Evolutionary conservation across 495 filamentous ascomycete genomes (phyloP).

Genomic region (Aspergillus cavernicola): DNA sequence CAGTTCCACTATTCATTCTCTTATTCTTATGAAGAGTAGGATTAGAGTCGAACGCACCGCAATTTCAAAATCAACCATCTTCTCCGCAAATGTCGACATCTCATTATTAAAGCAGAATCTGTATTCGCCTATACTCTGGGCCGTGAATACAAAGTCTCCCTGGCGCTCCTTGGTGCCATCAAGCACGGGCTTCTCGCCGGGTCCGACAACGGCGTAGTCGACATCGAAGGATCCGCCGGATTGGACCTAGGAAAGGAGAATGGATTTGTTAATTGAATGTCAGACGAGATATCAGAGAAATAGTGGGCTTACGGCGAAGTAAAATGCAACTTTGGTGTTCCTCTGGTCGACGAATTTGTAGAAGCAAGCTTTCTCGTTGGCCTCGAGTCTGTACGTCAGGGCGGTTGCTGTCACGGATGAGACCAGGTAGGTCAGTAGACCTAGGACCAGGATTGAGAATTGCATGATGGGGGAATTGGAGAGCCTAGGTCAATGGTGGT

Average conservation of each 20-base stretch:
- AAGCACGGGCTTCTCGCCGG: slow-evolving; percentile 75
- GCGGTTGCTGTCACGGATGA: slow-evolving; percentile 70
- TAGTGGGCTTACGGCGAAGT: slow-evolving; percentile 80
- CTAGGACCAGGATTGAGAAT: slow-evolving; percentile 35
- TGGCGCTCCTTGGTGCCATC: slow-evolving; percentile 91
- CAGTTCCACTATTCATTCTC: background rate
- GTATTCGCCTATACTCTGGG: slow-evolving; percentile 89
- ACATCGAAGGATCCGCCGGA: slow-evolving; percentile 94
- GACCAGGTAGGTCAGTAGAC: slow-evolving; percentile 64
- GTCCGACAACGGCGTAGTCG: slow-evolving; percentile 84
- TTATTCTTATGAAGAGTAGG: background rate
- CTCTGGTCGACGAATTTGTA: slow-evolving; percentile 65
- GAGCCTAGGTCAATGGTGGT: slow-evolving; percentile 12
- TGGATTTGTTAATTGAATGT: background rate
- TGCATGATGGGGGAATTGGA: slow-evolving; percentile 32
- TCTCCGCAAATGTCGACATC: slow-evolving; percentile 97
- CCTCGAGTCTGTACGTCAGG: slow-evolving; percentile 85
- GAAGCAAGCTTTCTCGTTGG: slow-evolving; percentile 96
- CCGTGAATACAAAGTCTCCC: slow-evolving; percentile 98
- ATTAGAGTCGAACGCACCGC: slow-evolving; percentile 54
- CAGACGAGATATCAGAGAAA: background rate
- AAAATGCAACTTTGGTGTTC: slow-evolving; percentile 91
- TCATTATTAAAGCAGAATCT: slow-evolving; percentile 98
- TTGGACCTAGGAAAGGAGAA: slow-evolving; percentile 65
- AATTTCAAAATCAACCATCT: slow-evolving; percentile 98